These are phyloP conservation scores for Cutaneotrichosporon cutaneum DNA, from an alignment of 1,284 basidiomycete species.

Conservation along the genomic window DNA sequence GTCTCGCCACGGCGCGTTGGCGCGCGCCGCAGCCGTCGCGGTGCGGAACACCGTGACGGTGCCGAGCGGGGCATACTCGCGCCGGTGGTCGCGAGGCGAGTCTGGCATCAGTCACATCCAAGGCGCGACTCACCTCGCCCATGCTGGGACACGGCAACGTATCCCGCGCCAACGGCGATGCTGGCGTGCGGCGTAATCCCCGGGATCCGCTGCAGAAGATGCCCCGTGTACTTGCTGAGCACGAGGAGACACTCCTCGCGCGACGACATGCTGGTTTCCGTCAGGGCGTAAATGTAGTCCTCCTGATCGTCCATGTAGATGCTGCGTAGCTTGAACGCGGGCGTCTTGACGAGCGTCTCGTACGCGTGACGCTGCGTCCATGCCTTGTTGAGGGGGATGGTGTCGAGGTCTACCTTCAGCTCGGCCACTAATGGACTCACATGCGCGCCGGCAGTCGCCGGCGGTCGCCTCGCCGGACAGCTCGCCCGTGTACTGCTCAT, in stretches of 20 bases:
- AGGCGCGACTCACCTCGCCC: not conserved
- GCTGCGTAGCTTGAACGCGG: conserved; percentile 12
- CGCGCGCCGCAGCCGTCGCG: conserved; percentile 6
- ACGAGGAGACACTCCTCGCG: conserved; percentile 5
- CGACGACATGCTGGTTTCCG: not conserved
- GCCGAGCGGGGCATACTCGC: conserved; percentile 1
- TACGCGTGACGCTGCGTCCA: not conserved
- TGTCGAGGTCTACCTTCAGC: not conserved
- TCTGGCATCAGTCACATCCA: not conserved
- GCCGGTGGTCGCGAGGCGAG: not conserved
- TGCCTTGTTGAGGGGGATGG: not conserved
- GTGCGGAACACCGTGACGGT: conserved; percentile 12
- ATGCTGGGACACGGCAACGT: conserved; percentile 7
- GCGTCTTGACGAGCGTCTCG: conserved; percentile 12
- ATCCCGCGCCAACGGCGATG: conserved; percentile 14
- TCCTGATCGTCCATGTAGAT: conserved; percentile 8
- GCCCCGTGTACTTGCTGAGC: conserved; percentile 15
- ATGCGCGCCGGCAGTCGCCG: conserved; percentile 5
- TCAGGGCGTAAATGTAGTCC: conserved; percentile 14
- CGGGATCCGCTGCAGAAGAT: conserved; percentile 12
- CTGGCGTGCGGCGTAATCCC: not conserved
- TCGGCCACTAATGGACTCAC: not conserved
- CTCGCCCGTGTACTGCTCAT: conserved; percentile 2
- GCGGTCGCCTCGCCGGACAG: not conserved
- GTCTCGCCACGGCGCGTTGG: not conserved